phyloP scores from a whole-genome alignment of 345 rosid species.

The Eucalyptus regnans region DNA sequence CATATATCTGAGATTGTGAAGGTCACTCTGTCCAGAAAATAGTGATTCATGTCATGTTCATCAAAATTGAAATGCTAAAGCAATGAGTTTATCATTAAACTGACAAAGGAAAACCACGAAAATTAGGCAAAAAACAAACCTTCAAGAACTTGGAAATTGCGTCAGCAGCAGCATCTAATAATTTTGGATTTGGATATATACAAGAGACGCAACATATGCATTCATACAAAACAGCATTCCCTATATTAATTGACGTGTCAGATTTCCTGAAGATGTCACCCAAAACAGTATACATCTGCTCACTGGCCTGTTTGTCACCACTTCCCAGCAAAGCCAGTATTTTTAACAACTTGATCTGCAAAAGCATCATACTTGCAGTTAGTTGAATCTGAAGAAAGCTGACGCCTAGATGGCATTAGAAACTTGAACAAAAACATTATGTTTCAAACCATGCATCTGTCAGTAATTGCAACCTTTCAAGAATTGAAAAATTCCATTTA shows the following conservation, averaged over 20 bases:
- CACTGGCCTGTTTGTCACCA: conserved; percentile 96
- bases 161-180: conserved; percentile 85
- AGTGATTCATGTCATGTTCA: neutral
- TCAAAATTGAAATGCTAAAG: neutral
- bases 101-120: neutral
- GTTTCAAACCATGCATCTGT: neutral
- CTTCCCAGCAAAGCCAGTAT: conserved; percentile 87
- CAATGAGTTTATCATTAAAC: neutral
- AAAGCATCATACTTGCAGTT: neutral
- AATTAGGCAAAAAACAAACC: conserved; percentile 24
- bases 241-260: conserved; percentile 80
- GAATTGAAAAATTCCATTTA: neutral
- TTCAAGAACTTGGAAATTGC: conserved; percentile 81
- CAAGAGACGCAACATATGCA: conserved; percentile 90
- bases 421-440: neutral
- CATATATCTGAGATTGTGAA: conserved; percentile 92
- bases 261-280: conserved; percentile 89
- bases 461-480: neutral
- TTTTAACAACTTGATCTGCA: conserved; percentile 90
- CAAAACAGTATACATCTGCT: conserved; percentile 82
- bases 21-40: conserved; percentile 67
- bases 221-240: conserved; percentile 88
- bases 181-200: conserved; percentile 70
- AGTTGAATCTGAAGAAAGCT: neutral
- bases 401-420: neutral